phyloP scores from a whole-genome alignment of 345 rosid genomes.

The Pelargonium nanum region DNA sequence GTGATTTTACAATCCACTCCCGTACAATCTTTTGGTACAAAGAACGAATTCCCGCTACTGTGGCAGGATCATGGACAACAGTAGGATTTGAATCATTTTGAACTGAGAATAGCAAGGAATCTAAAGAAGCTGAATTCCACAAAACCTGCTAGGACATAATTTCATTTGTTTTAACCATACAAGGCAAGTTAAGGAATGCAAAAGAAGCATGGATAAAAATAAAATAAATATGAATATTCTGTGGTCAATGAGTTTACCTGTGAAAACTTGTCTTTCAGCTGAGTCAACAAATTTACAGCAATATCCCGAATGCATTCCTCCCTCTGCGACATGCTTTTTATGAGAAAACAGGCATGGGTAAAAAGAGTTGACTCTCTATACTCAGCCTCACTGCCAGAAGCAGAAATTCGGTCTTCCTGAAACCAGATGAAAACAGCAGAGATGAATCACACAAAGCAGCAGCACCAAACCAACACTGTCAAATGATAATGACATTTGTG shows the following conservation, averaged over 20 bases:
- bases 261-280: constrained; percentile 92
- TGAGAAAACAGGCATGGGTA: constrained; percentile 85
- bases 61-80: constrained; percentile 84
- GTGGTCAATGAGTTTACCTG: constrained; percentile 71
- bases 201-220: background rate
- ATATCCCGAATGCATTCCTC: constrained; percentile 88
- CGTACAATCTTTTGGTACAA: constrained; percentile 74
- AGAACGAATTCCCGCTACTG: constrained; percentile 68
- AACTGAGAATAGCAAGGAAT: constrained; percentile 72
- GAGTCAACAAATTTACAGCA: constrained; percentile 73
- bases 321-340: constrained; percentile 89
- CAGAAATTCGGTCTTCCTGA: constrained; percentile 83
- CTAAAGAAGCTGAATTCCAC: constrained; percentile 95
- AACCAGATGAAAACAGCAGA: constrained; percentile 21
- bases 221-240: constrained; percentile 3
- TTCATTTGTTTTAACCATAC: constrained; percentile 10
- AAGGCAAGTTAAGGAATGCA: constrained; percentile 12
- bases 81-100: constrained; percentile 50
- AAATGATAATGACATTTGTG: background rate
- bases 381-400: constrained; percentile 69
- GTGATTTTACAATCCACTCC: constrained; percentile 87
- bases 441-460: background rate
- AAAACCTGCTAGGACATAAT: constrained; percentile 53
- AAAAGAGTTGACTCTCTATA: constrained; percentile 71
- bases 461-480: background rate